Evolutionary conservation across 2,329 filamentous ascomycete species (phyloP), one percentile per base, ranked within the genome.

Genomic region (Pseudomassariella vexata): DNA sequence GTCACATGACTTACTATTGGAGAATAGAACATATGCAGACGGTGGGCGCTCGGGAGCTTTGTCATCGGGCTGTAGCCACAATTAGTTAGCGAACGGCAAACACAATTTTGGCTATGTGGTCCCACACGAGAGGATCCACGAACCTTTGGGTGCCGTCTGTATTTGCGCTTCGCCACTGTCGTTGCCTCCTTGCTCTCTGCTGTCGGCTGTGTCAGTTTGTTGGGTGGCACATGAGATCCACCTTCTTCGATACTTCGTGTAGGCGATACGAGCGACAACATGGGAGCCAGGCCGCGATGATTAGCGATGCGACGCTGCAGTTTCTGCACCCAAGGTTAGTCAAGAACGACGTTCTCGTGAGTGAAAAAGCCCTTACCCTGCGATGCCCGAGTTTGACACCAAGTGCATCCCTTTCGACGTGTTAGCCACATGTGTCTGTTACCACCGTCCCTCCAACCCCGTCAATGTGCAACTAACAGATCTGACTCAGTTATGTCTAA

Each of bases 401-500:
- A 32, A 92, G 65, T 24, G 73, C 71, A 62, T 85, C 83, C 39
- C 81, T 85, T 28, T 16, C n/a, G 16, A 28, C 14, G 33, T 10
- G 37, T 46, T 38, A 48, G 42, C 36, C 24, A 28, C 6, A 10
- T 30, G 16, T 10, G 19, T 16, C 16, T 5, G 9, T 30, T 11
- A 19, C 16, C 29, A 30, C 24, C 10, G 7, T 15, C 24, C 8
- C 24, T 26, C 24, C 12, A 15, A 21, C 9, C 18, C 7, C 17
- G 18, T 14, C 19, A 26, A 11, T 12, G 26, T n/a, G 19, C 15
- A 15, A 62, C 79, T 55, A 59, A 87, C 82, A 92, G 67, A 50
- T 92, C 85, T 16, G 82, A 84, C 57, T 90, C 85, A 39, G 85
- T 87, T 33, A 92, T 88, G 51, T 90, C 85, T 30, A 88, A 66